Percentiles rank a stretch among this genome's conserved stretches.
Conservation (phyloP, 202 grass and related monocot genomes). For the Zoysia matrella region DNA sequence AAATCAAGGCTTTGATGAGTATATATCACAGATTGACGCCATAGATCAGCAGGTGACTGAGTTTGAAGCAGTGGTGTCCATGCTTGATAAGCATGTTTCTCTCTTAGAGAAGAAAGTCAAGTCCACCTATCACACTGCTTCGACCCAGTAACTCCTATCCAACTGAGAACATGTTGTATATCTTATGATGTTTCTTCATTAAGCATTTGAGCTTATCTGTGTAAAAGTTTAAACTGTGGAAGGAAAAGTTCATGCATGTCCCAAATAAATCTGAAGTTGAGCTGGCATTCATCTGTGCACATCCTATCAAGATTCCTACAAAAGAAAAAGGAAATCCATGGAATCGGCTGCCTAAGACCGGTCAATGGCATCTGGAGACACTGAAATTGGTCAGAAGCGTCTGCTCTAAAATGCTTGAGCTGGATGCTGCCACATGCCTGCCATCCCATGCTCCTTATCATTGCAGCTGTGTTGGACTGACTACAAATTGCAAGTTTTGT, state of each 20-base stretch:
- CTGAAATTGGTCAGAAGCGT: slow-evolving; percentile 6
- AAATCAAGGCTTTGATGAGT: slow-evolving; percentile 71
- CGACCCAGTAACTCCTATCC: slow-evolving; percentile 42
- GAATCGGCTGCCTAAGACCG: slow-evolving; percentile 20
- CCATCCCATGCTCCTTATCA: slow-evolving; percentile 19
- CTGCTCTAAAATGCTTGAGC: slow-evolving; percentile 25
- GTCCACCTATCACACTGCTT: slow-evolving; percentile 54
- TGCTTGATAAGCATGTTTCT: slow-evolving; percentile 86
- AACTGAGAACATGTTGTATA: neutral
- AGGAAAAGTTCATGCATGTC: neutral
- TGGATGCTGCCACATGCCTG: slow-evolving; percentile 43
- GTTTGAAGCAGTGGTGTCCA: slow-evolving; percentile 90
- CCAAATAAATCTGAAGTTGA: neutral
- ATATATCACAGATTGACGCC: slow-evolving; percentile 63
- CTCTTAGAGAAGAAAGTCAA: slow-evolving; percentile 85
- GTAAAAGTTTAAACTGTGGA: neutral
- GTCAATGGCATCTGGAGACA: slow-evolving; percentile 47
- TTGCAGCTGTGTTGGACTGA: neutral
- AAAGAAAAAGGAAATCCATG: slow-evolving; percentile 31
- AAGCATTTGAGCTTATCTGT: neutral
- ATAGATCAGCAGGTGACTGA: slow-evolving; percentile 91
- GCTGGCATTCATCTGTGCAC: slow-evolving; percentile 33
- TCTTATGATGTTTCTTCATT: neutral
- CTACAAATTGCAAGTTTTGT: slow-evolving; percentile 20
- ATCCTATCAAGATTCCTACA: slow-evolving; percentile 38